These are phyloP conservation scores for Hypoxylon rickii DNA, from an alignment of 495 filamentous ascomycete species.

Conservation along the genomic window DNA sequence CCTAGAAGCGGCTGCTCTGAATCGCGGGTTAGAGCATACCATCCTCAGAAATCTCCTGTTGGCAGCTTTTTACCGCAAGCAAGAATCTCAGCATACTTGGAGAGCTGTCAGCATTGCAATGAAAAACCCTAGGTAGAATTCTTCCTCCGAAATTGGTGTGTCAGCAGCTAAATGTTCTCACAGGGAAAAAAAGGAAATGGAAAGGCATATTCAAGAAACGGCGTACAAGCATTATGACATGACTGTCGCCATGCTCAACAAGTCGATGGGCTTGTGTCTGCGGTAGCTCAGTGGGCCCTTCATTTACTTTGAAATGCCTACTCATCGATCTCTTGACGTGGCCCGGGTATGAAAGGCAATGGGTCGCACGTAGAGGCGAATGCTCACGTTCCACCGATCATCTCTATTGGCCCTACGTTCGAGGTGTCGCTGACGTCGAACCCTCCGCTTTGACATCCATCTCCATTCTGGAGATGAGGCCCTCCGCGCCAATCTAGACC, in stretches of 20 bases:
- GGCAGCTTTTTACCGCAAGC: conserved; percentile 29
- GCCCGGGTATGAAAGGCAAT: too few species aligned
- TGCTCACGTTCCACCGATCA: neutral
- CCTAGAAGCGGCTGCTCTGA: conserved; percentile 66
- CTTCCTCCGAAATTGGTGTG: neutral
- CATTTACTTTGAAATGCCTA: neutral
- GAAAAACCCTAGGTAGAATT: conserved; percentile 6
- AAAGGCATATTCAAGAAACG: conserved; percentile 20
- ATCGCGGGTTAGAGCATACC: conserved; percentile 75
- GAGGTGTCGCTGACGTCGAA: conserved; percentile 1
- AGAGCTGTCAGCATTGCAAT: neutral
- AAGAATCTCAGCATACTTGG: neutral
- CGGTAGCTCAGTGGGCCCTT: conserved; percentile 46
- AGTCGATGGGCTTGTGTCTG: conserved; percentile 70
- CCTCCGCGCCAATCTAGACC: conserved; percentile 22
- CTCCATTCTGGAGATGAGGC: conserved; percentile 13
- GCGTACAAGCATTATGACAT: conserved; percentile 63
- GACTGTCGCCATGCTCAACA: conserved; percentile 73
- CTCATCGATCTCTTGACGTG: conserved; percentile 1
- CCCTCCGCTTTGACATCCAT: conserved; percentile 4
- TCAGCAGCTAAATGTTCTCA: conserved; percentile 2
- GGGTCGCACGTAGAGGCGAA: too few species aligned
- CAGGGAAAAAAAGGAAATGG: conserved; percentile 4
- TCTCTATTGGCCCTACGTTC: neutral
- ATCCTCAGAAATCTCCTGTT: conserved; percentile 76